Evolutionary conservation across 164 flowering plant genomes (phyloP).

Genomic region (Tinospora cordifolia): DNA sequence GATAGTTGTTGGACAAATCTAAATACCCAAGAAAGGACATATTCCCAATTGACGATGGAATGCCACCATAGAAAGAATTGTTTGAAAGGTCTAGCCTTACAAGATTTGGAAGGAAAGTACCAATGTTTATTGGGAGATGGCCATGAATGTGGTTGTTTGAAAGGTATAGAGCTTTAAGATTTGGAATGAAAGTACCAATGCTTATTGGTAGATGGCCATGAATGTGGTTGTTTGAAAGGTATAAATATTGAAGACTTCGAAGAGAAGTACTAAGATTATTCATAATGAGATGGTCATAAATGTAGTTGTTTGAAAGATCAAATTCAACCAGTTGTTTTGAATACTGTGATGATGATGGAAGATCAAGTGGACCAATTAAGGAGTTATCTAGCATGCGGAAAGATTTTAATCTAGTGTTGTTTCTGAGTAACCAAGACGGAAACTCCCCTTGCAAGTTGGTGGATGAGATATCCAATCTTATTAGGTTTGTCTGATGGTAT

Average conservation of each 20-base stretch:
- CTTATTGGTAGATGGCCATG: background rate
- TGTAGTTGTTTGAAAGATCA: background rate
- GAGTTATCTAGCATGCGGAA: constrained; percentile 3
- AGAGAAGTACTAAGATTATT: background rate
- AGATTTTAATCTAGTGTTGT: background rate
- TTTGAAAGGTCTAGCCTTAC: background rate
- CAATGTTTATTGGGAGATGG: background rate
- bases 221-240: background rate
- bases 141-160: background rate
- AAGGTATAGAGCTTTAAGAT: background rate
- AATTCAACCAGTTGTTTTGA: background rate
- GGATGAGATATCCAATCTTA: background rate
- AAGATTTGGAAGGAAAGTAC: background rate
- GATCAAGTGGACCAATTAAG: constrained; percentile 2
- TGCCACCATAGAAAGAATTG: constrained; percentile 7
- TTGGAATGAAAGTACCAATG: background rate
- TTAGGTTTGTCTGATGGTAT: background rate
- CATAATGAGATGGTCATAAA: background rate
- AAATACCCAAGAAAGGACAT: background rate
- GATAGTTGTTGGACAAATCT: constrained; percentile 17
- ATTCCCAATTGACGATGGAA: constrained; percentile 19
- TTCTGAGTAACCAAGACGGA: constrained; percentile 13
- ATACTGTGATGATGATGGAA: background rate
- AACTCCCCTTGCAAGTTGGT: background rate
- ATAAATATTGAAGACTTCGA: background rate